Base-by-base conservation (phyloP, 495 filamentous ascomycete genomes). In the Hypomontagnella monticulosa region DNA sequence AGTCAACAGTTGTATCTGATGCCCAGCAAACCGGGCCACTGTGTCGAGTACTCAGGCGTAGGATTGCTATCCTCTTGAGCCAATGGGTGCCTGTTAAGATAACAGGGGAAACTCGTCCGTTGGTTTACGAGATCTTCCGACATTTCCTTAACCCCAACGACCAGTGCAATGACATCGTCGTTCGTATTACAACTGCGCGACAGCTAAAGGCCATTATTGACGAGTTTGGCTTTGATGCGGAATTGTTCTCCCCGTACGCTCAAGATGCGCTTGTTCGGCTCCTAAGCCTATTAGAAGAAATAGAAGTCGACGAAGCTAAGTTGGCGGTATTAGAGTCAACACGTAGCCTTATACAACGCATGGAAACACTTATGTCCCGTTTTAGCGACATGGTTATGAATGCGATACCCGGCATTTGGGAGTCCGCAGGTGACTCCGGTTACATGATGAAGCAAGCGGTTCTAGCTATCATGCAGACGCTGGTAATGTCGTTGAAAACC, bases 51-150 rank as follows among this genome's bases (percentile, higher is more conserved):
- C 84, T 99, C n/a, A 85, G 94, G 10, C 86, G 95, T 52, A 85
- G 95, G 57, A 91, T 95, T 37, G 89, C 93, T 3, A 92, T 99
- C 49, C 72, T 97, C 5, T 80, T 99, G 11, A 91, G 91, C 33
- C 90, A 96, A 72, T 98, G 95, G 95, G 89, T 95, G 9, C 79
- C 90, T 0, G 83, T 97, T 58, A 89, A 89, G 63, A 76, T 91
- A 0, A 80, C 86, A 0, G 79, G 87, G 27, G 68, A 85, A 15
- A 90, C 87, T 51, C 79, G 86, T 47, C 79, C 87, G 15, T 79
- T 91, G n/a, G 84, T 97, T 14, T 97, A 96, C 66, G 87, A 92
- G 66, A 92, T 97, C 34, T 97, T 93, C 77, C 88, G 91, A 63
- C 89, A 96, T 75, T 79, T 99, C n/a, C 82, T 98, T 11, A 87